Percentiles rank a stretch among this genome's conserved stretches.
These are phyloP conservation scores for Tetragonia tetragonoides DNA, from an alignment of 148 eudicot genomes.

Conservation along the genomic window DNA sequence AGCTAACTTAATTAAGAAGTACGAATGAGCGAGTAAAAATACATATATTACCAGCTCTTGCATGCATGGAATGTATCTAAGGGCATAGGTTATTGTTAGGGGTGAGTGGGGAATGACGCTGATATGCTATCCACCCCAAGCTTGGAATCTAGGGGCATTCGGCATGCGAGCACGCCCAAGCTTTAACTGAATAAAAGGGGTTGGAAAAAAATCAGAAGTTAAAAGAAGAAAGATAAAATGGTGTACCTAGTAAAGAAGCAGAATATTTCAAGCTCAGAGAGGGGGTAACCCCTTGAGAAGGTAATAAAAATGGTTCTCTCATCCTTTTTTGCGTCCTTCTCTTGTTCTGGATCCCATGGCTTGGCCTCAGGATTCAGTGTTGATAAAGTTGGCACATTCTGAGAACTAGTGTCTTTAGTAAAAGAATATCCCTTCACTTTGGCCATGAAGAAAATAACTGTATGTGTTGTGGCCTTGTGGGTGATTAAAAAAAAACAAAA, in stretches of 20 bases:
- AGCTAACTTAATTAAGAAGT: too few species aligned
- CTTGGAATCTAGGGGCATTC: too few species aligned
- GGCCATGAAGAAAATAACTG: neutral
- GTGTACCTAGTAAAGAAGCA: constrained; percentile 7
- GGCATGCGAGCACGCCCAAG: too few species aligned
- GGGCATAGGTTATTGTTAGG: too few species aligned
- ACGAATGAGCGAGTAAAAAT: too few species aligned
- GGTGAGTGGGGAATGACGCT: too few species aligned
- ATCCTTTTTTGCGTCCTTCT: neutral
- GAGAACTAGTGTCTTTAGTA: neutral
- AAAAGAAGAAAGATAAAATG: neutral
- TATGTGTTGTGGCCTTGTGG: neutral
- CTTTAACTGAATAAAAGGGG: too few species aligned
- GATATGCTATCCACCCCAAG: too few species aligned
- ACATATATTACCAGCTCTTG: too few species aligned
- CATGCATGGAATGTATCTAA: too few species aligned
- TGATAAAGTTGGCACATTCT: neutral
- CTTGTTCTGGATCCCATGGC: constrained; percentile 7
- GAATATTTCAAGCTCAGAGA: neutral
- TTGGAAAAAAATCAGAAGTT: neutral
- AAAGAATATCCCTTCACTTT: neutral
- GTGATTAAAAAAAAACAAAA: neutral
- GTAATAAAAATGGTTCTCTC: constrained; percentile 16
- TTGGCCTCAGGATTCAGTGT: constrained; percentile 10
- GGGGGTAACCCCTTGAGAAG: constrained; percentile 15